Evolutionary conservation across 2,329 filamentous ascomycete species (phyloP).

Genomic region (Xylariaceae sp.): DNA sequence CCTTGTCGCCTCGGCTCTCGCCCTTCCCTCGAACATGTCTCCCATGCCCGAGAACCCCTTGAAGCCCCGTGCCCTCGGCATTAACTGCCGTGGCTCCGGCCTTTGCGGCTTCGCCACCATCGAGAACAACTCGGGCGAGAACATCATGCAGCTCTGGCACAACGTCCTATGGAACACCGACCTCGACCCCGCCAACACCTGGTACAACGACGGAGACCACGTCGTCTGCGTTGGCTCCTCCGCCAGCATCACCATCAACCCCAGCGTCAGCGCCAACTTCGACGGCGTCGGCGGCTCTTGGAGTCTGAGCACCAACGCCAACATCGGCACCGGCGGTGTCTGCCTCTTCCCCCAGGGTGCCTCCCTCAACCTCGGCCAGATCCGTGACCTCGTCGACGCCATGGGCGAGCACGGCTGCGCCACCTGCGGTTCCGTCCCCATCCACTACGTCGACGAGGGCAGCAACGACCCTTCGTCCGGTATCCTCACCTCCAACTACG

Average conservation of each 20-base stretch:
- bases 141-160: neutral
- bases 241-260: neutral
- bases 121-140: slow-evolving; percentile 8
- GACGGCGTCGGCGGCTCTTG: slow-evolving; percentile 13
- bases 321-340: slow-evolving; percentile 13
- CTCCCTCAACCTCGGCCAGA: slow-evolving; percentile 14
- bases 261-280: neutral
- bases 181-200: slow-evolving; percentile 10
- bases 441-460: slow-evolving; percentile 18
- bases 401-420: slow-evolving; percentile 16
- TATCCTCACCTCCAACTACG: slow-evolving; percentile 21
- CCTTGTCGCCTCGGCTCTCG: slow-evolving; percentile 8
- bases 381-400: slow-evolving; percentile 16
- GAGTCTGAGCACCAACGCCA: neutral
- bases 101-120: slow-evolving; percentile 15
- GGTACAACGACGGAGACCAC: slow-evolving; percentile 19
- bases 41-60: slow-evolving; percentile 8
- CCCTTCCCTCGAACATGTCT: slow-evolving; percentile 10
- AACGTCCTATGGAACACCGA: neutral
- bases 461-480: slow-evolving; percentile 18
- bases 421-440: slow-evolving; percentile 19
- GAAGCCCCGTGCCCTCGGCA: slow-evolving; percentile 16
- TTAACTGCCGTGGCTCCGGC: slow-evolving; percentile 21
- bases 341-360: slow-evolving; percentile 19
- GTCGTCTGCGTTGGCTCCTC: slow-evolving; percentile 18